phyloP scores from a whole-genome alignment of 2,329 filamentous ascomycete species.

The Neurospora crassa region DNA sequence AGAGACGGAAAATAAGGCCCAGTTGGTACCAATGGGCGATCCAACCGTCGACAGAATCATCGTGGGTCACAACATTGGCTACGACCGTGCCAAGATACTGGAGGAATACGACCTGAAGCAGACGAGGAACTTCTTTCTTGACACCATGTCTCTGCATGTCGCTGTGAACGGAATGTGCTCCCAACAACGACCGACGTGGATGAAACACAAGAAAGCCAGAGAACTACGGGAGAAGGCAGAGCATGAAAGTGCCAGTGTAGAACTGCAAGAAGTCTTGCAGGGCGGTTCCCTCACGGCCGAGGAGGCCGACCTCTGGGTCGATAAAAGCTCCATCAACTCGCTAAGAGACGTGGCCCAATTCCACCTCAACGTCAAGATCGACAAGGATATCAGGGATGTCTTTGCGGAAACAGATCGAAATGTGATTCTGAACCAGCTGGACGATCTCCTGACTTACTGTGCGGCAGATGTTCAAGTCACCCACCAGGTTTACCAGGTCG shows the following conservation, averaged over 20 bases:
- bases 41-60: slow-evolving; percentile 63
- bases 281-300: slow-evolving; percentile 62
- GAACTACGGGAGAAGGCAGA: slow-evolving; percentile 75
- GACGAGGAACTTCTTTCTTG: slow-evolving; percentile 76
- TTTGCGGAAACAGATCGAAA: slow-evolving; percentile 74
- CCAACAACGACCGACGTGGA: slow-evolving; percentile 89
- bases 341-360: slow-evolving; percentile 93
- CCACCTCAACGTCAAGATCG: slow-evolving; percentile 82
- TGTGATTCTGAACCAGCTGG: slow-evolving; percentile 61
- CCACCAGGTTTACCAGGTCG: slow-evolving; percentile 85
- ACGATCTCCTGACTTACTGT: slow-evolving; percentile 85
- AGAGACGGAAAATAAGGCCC: slow-evolving; percentile 65
- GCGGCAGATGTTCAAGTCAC: slow-evolving; percentile 90
- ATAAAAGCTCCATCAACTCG: slow-evolving; percentile 89
- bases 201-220: slow-evolving; percentile 87
- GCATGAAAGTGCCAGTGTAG: slow-evolving; percentile 58
- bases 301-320: slow-evolving; percentile 93
- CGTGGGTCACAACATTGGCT: slow-evolving; percentile 92
- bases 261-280: slow-evolving; percentile 62
- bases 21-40: slow-evolving; percentile 82
- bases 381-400: slow-evolving; percentile 78
- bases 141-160: slow-evolving; percentile 97
- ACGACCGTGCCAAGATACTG: slow-evolving; percentile 76
- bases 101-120: slow-evolving; percentile 86
- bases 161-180: slow-evolving; percentile 99